Base-by-base conservation (phyloP, 2,329 filamentous ascomycete genomes). In the Stemphylium lycopersici region DNA sequence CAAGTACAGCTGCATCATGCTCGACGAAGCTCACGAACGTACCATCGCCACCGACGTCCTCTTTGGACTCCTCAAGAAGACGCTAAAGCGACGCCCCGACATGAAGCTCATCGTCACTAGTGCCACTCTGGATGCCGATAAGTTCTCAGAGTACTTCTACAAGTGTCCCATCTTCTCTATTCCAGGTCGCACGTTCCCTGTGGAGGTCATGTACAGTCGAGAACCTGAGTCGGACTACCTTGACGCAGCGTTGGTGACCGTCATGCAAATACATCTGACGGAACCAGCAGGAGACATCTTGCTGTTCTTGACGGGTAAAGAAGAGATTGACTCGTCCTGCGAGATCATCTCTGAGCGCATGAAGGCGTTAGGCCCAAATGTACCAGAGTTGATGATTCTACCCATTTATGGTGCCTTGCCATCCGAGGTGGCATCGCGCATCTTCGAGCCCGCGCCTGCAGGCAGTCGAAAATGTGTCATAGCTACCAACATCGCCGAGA, bases 21-120 rank as follows among this genome's bases (percentile, higher is more conserved):
- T 99, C 58, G 95, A 99, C 76, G 95, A 99, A 77, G 95, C 96
- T 49, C 95, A 99, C 86, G 95, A 99, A 78, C 87, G 96, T 75
- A 99, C 95, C 0, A 87, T 99, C 58, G 91, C 93, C 18, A 99
- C 96, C 7, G 95, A 99, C 81, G 95, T 99, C 59, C 82, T 99
- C 54, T 98, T 99, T 90, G 95, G 93, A 51, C 83, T 99, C 55
- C 81, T 99, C 57, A 99, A 99, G 80, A 90, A 96, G 72, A 88
- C 98, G 37, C 87, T 93, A 31, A 77, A 83, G 66, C 86, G 92
- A 68, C 85, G 95, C 55, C 85, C 90, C 3, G 95, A 99, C 75
- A 82, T 99, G 69, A 99, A 99, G 81, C 90, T 99, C 70, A 95
- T 99, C 71, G 95, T 99, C 83, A 99, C 98, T 87, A 98, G 93